Base-by-base conservation (phyloP, 1,284 basidiomycete genomes). In the Flammula alnicola region DNA sequence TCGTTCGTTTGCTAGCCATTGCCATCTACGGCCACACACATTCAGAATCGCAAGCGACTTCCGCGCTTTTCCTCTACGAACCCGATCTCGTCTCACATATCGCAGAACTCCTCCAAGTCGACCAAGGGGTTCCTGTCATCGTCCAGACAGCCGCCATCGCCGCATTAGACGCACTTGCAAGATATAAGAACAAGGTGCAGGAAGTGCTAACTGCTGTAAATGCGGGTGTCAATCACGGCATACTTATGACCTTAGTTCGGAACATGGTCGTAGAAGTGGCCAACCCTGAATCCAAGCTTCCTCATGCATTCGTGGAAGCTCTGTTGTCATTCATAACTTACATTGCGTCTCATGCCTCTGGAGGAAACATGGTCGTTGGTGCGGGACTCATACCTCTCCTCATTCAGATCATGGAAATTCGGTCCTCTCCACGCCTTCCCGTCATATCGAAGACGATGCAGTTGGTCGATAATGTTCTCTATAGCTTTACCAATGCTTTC, bases 161-260 rank as follows among this genome's bases (percentile, higher is more conserved):
- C 42, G 91, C 93, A 8, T 77, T 99, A 44, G 97, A 99, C 67
- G 92, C 92, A 3, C 81, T 97, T 49, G 88, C 87, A 4, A 81
- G 93, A 55, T 96, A 97, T 66, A 83, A 93, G 49, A 77, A 75
- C 55, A 93, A 88, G 65, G 80, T 92, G 30, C 83, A 86, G 56
- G 96, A 98, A 63, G 93, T 98, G 23, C 74, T 98, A 35, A 88
- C 88, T 11, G 87, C 95, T 1, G 83, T 98, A 41, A 97, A 97
- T 63, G 95, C 94, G 14, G 94, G 94, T 43, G 93, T 98, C 53
- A 98, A 94, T 63, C 97, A 99, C 65, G 97, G 97, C 11, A 89
- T 94, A 39, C 71, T 98, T 26, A 93, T 98, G 88, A 86, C 88
- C 17, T 75, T 95, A 37, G 76, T 98, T 53, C 84, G 93, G 49